These are phyloP conservation scores for Pyrenula aspistea DNA, from an alignment of 495 filamentous ascomycete species.

Conservation along the genomic window DNA sequence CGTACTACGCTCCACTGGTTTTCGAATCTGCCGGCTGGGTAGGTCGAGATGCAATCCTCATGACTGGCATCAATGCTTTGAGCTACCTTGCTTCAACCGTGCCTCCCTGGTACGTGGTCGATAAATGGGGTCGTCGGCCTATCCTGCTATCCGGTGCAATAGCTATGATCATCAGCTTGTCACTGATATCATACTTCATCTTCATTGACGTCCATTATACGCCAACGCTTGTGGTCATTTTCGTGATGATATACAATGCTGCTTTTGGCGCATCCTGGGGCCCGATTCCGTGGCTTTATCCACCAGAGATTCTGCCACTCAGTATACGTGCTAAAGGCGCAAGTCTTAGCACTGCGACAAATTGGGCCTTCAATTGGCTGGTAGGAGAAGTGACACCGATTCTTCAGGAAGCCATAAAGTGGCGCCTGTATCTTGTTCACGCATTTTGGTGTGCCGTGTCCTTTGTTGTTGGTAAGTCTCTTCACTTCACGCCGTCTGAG, in stretches of 20 bases:
- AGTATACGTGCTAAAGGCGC: constrained; percentile 97
- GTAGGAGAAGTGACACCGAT: constrained; percentile 92
- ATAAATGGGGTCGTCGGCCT: constrained; percentile 78
- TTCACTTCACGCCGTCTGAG: background rate
- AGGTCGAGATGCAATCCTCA: constrained; percentile 81
- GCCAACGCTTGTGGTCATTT: constrained; percentile 73
- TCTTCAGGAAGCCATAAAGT: constrained; percentile 78
- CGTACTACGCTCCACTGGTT: constrained; percentile 93
- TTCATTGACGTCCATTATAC: constrained; percentile 70
- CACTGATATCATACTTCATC: constrained; percentile 89
- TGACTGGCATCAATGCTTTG: constrained; percentile 94
- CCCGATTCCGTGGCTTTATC: constrained; percentile 95
- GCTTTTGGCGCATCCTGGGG: constrained; percentile 99
- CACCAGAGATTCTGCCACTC: constrained; percentile 90
- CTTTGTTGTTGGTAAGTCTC: constrained; percentile 82
- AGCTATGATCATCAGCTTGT: constrained; percentile 84
- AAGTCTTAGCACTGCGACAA: constrained; percentile 88
- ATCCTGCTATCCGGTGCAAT: constrained; percentile 88
- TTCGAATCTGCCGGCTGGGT: constrained; percentile 93
- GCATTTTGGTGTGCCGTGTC: constrained; percentile 95
- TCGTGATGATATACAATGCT: constrained; percentile 98
- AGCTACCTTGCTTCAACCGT: constrained; percentile 84
- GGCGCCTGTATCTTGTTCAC: constrained; percentile 88
- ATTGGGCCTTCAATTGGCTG: constrained; percentile 98
- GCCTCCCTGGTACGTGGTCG: constrained; percentile 95